These are phyloP conservation scores for Grosmannia serpens DNA, from an alignment of 2,329 filamentous ascomycete genomes.

Conservation along the genomic window DNA sequence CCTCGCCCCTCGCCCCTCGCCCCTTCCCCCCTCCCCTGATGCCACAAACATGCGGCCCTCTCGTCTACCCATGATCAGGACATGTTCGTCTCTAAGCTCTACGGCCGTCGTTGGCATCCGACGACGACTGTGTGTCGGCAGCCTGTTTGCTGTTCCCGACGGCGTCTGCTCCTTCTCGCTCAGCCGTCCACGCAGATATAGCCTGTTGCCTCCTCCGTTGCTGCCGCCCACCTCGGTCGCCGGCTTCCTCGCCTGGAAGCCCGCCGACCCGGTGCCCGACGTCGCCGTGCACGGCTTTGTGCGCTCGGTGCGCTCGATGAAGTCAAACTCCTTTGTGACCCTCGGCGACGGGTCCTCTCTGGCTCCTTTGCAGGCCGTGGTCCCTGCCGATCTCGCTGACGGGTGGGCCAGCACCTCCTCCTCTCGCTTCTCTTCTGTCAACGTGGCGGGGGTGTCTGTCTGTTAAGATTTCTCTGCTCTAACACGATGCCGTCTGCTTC, in stretches of 20 bases:
- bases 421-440: constrained; percentile 4
- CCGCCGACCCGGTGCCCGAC: constrained; percentile 29
- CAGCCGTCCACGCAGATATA: too few species aligned
- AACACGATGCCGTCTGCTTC: constrained; percentile 17
- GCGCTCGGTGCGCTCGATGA: constrained; percentile 76
- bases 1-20: too few species aligned
- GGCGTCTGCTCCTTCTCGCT: too few species aligned
- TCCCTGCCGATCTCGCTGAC: constrained; percentile 59
- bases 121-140: too few species aligned
- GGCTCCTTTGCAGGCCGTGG: constrained; percentile 66
- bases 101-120: too few species aligned
- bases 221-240: constrained; percentile 28
- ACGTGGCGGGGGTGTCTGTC: neutral
- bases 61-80: neutral
- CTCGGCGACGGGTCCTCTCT: constrained; percentile 80
- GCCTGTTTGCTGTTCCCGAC: too few species aligned
- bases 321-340: constrained; percentile 70
- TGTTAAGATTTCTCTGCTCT: constrained; percentile 11
- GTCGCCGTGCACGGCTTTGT: constrained; percentile 67
- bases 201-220: neutral
- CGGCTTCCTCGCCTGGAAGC: constrained; percentile 42
- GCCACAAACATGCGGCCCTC: neutral
- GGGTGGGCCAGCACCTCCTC: constrained; percentile 42
- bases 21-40: too few species aligned
- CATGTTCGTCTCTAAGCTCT: neutral